Conservation (phyloP, 2,329 filamentous ascomycete species). For the Xylariaceae sp. region DNA sequence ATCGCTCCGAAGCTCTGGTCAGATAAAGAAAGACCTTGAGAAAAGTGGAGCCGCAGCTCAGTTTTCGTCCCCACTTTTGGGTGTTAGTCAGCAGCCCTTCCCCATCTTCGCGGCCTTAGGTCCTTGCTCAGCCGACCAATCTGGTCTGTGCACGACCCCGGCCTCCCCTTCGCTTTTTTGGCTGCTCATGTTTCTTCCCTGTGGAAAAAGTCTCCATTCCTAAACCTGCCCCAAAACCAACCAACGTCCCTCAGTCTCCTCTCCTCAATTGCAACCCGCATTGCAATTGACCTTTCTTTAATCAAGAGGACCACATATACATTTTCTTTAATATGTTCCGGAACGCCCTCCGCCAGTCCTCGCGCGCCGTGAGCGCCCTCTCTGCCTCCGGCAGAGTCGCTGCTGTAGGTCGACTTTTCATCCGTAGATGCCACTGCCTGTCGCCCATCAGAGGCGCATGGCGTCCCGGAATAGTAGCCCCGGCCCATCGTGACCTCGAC, state of each 20-base stretch:
- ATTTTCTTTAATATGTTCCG: slow-evolving; percentile 78
- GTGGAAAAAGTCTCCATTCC: slow-evolving; percentile 30
- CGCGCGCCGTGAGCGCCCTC: slow-evolving; percentile 89
- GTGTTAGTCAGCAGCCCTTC: neutral
- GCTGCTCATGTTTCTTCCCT: slow-evolving; percentile 20
- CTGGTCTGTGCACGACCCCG: slow-evolving; percentile 20
- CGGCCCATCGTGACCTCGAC: slow-evolving; percentile 30
- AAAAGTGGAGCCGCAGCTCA: neutral
- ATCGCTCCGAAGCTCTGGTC: neutral
- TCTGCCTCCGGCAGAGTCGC: slow-evolving; percentile 87
- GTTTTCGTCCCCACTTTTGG: neutral
- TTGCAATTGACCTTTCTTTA: slow-evolving; percentile 58
- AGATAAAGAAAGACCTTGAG: neutral
- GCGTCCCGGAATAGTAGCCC: slow-evolving; percentile 28
- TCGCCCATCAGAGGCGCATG: slow-evolving; percentile 41
- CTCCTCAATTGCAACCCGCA: slow-evolving; percentile 59
- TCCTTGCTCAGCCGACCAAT: neutral
- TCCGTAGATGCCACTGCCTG: slow-evolving; percentile 35
- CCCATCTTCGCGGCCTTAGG: neutral
- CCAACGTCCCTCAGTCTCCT: slow-evolving; percentile 51
- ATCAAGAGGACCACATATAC: slow-evolving; percentile 45
- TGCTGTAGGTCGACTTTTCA: slow-evolving; percentile 69
- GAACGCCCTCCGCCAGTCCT: slow-evolving; percentile 95
- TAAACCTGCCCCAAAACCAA: slow-evolving; percentile 24
- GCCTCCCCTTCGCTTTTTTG: slow-evolving; percentile 22